A percentile compares a stretch with the other conserved stretches of the same genome.
Evolutionary conservation across 139 green algal genomes (phyloP).

Genomic region (Ettlia oleoabundans): DNA sequence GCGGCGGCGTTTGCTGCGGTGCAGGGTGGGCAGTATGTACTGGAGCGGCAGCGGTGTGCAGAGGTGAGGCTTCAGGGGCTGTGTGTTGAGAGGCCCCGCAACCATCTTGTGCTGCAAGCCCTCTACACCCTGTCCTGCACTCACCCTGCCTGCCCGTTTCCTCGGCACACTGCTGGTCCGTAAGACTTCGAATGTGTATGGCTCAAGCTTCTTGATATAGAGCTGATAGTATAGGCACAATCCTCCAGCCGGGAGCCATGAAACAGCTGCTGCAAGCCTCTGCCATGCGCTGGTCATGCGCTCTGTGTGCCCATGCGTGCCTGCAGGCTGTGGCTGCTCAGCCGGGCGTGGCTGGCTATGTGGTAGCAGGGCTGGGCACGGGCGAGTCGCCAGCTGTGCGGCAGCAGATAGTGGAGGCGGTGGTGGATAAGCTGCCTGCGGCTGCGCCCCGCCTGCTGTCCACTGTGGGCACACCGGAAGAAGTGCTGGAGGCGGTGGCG

Average conservation of each 20-base stretch:
- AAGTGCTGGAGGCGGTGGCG: constrained; percentile 67
- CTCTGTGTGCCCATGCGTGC: not conserved
- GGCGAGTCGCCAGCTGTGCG: constrained; percentile 60
- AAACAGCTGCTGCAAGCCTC: too few species aligned
- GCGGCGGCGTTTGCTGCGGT: constrained; percentile 10
- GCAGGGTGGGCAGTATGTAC: constrained; percentile 40
- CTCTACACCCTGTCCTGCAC: too few species aligned
- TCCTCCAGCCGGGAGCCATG: too few species aligned
- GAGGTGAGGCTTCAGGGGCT: not conserved
- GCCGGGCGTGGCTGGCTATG: constrained; percentile 52
- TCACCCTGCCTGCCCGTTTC: too few species aligned
- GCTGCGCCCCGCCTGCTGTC: constrained; percentile 55
- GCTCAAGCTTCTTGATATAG: too few species aligned
- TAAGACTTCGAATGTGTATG: too few species aligned
- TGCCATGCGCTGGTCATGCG: not conserved
- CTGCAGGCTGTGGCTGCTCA: constrained; percentile 23
- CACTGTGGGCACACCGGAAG: constrained; percentile 48
- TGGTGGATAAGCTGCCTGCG: constrained; percentile 45
- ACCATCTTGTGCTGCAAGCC: too few species aligned
- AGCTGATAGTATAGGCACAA: too few species aligned
- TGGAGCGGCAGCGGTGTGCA: constrained; percentile 50
- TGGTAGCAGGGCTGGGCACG: constrained; percentile 70
- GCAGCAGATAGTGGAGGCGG: constrained; percentile 42
- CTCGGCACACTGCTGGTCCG: too few species aligned
- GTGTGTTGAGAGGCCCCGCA: too few species aligned